Conservation (phyloP, 257 asterid species). For the Plectranthus barbatus region DNA sequence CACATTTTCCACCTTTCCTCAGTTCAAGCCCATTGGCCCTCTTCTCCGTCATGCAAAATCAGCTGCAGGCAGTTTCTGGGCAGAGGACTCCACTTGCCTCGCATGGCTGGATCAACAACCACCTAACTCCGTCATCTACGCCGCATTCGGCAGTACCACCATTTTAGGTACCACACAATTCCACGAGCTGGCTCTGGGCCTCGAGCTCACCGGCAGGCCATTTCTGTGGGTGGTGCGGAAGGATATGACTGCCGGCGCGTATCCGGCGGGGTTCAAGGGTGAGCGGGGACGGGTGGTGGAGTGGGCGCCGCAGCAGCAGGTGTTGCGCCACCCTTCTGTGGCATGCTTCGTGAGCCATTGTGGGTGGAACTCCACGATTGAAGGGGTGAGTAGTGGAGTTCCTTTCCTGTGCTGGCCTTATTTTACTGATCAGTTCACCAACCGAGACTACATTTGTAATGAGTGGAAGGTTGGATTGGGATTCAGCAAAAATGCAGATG, state of each 20-base stretch:
- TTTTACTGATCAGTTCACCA: conserved; percentile 39
- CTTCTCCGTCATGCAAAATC: conserved; percentile 38
- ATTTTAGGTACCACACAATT: conserved; percentile 34
- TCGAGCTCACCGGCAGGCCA: too few relatives aligned
- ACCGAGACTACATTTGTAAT: neutral
- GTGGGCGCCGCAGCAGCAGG: too few relatives aligned
- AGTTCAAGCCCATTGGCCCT: conserved; percentile 31
- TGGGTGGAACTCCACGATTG: too few relatives aligned
- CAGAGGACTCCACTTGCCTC: conserved; percentile 49
- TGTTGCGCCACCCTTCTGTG: too few relatives aligned
- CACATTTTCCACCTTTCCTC: neutral
- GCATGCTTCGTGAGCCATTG: too few relatives aligned
- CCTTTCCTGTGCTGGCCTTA: conserved; percentile 58
- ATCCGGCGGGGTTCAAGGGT: conserved; percentile 30
- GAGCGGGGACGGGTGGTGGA: conserved; percentile 21
- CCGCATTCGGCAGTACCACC: conserved; percentile 55
- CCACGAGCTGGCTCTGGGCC: conserved; percentile 49
- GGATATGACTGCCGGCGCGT: conserved; percentile 17
- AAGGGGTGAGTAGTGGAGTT: conserved; percentile 46
- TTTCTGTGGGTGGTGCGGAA: conserved; percentile 47
- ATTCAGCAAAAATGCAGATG: conserved; percentile 16
- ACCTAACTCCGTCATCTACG: conserved; percentile 34
- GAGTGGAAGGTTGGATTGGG: conserved; percentile 36
- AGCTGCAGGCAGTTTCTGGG: conserved; percentile 31
- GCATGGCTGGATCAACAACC: conserved; percentile 53